Base-by-base conservation (phyloP, 768 basidiomycete genomes). In the Hortiboletus campestris region DNA sequence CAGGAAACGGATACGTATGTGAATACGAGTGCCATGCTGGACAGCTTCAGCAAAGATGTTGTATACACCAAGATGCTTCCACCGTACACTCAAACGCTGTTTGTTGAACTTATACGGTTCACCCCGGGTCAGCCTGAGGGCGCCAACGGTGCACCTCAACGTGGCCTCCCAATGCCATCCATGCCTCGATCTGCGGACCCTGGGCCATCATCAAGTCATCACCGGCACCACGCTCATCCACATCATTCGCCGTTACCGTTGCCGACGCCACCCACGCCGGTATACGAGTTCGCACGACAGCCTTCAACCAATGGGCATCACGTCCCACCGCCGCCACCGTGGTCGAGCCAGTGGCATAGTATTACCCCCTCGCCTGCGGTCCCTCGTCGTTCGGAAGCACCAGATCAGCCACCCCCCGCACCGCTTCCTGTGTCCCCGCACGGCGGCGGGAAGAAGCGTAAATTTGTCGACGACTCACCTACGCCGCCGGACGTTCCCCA, bases 21-120 rank as follows among this genome's bases (percentile, higher is more conserved):
- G 36, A 82, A 91, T 64, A 84, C 82, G 7, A 79, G 81, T 58
- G 81, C 81, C 58, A 92, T 92, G 85, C 71, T 91, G 38, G 85
- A 90, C 52, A 83, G 75, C 16, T 87, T 81, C 67, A 88, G 85
- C 75, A 88, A 82, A 61, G 84, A 85, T 19, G 74, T 91, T 57
- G 75, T 91, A 32, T 85, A 84, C 70, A 85, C 81, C 74, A 83
- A 83, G 61, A 72, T 91, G 67, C 76, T 79, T 6, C 80, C 78
- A 1, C 88, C 89, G 0, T 81, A 80, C 56, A 81, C 77, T 5
- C 82, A 80, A 55, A 89, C 89, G 2, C 63, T 91, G 6, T 88
- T 89, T 64, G 84, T 91, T 9, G 89, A 92, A 46, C 82, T 92
- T 16, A 78, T 89, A 49, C 74, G 75, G 38, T 75, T 76, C 49